Evolutionary conservation across 1,284 basidiomycete genomes (phyloP).

Genomic region (Tausonia pullulans): DNA sequence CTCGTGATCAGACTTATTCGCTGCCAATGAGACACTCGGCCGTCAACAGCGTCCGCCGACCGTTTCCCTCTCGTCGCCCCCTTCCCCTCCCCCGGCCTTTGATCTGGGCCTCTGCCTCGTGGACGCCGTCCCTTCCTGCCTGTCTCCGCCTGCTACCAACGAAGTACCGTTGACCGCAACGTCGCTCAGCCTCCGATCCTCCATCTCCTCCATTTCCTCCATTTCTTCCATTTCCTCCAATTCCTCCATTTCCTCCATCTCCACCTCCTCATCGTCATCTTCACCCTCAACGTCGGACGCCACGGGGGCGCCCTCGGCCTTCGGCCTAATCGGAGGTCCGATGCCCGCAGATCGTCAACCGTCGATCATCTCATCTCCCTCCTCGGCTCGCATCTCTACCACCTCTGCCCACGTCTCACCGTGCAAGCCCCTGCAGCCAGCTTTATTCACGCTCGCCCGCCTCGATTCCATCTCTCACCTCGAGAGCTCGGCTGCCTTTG

Average conservation of each 20-base stretch:
- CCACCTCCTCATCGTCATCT: neutral
- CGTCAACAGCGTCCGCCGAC: constrained; percentile 34
- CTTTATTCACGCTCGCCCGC: neutral
- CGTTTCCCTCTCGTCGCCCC: neutral
- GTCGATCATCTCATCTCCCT: neutral
- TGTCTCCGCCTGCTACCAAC: neutral
- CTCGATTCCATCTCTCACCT: no score
- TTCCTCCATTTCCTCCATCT: neutral
- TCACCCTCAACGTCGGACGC: neutral
- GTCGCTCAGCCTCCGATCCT: no score
- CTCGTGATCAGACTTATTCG: constrained; percentile 42
- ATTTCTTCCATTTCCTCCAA: neutral
- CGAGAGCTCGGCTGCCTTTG: no score
- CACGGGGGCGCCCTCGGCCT: neutral
- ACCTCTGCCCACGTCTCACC: neutral
- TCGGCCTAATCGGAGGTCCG: neutral
- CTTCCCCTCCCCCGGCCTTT: neutral
- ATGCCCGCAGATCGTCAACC: neutral
- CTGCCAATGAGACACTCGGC: constrained; percentile 71
- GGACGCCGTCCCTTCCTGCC: neutral
- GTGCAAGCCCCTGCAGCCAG: neutral
- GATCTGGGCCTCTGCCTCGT: neutral
- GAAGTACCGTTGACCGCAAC: no score
- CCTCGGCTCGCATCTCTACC: neutral
- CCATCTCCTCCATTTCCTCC: neutral